Base-by-base conservation (phyloP, 768 basidiomycete genomes). In the Boletales sp. region DNA sequence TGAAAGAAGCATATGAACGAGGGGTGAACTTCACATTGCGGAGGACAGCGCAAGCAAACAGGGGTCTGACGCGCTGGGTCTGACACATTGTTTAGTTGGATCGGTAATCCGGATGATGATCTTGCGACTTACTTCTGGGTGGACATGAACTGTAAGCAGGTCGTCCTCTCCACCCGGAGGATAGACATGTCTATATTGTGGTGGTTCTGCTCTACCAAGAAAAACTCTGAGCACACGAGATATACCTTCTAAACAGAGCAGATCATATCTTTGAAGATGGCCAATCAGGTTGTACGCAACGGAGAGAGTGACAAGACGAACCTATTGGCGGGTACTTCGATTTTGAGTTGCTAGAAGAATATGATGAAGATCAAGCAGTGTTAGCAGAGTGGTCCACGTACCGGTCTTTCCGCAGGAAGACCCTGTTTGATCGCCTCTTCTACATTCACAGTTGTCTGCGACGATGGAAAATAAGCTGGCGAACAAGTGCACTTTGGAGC, bases 251-350 rank as follows among this genome's bases (percentile, higher is more conserved):
- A 97, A 86, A 65, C 97, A 99, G 46, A 99, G 80, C 17, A 99
- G 79, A 72, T 99, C 97, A 63, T 98, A 98, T 84, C 95, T 93
- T 64, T 10, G 43, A 36, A 11, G 52, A 43, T 29, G 40, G 37
- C 50, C 31, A 47, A 54, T 46, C 45, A 53, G 32, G 37, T 10
- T 43, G 29, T 31, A 47, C 45, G 40, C 24, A 47, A 15, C 36
- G 32, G 11, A 19, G n/a, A 13, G 27, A 38, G 40, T 17, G 36
- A 46, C 10, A 27, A 12, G 27, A 57, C 66, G 27, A 49, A 82
- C 93, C 94, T 85, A 69, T 99, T 99, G n/a, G 97, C 97, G 40
- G 97, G 94, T 39, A 97, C 81, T 70, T 99, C 97, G 60, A 99
- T 97, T 79, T 98, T 99, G 60, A 99, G 75, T 90, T 97, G 92